Base-by-base conservation (phyloP, 2,329 filamentous ascomycete genomes). In the Trichoderma sp. region DNA sequence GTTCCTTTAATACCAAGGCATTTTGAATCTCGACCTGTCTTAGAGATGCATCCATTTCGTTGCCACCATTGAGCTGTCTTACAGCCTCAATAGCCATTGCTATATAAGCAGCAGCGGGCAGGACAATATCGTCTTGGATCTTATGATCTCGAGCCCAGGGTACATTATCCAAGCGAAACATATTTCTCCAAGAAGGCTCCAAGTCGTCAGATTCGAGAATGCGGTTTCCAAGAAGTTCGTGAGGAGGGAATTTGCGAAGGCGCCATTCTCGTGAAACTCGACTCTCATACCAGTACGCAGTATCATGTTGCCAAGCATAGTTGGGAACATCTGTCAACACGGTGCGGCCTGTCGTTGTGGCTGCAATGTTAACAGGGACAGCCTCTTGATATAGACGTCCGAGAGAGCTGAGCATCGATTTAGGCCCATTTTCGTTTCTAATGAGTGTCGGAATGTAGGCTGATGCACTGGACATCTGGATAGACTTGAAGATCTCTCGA, bases 71-170 rank as follows among this genome's bases (percentile, higher is more conserved):
- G 6, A 76, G 41, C 35, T 81, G 80, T 6, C 78, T 75, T 9
- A 80, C 80, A 4, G 86, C 86, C 76, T 87, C 86, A 1, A 84
- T 83, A 3, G 82, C 84, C 81, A 88, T 86, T 8, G 82, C 80
- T 1, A 88, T 75, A 74, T 86, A 88, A 0, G 81, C 86, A 1
- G 86, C 84, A 18, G 77, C 82, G 0, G 87, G 87, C 38, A 88
- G 86, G 0, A 89, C 79, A 6, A 85, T 78, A 16, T 85, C 79
- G 0, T 79, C 79, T 9, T 83, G 80, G 6, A 89, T 75, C 65
- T 81, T 81, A 77, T 90, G 86, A 67, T 88, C 85, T 0, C 76
- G 71, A 3, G 89, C 74, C 88, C 88, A 89, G 0, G 85, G 82
- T 0, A 84, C 76, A 35, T 88, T 82, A 1, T 80, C 78, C 1